Percentiles rank a stretch among this genome's conserved stretches.
Conservation (phyloP, 2,329 filamentous ascomycete species). For the Cladosporium cucumerinum region DNA sequence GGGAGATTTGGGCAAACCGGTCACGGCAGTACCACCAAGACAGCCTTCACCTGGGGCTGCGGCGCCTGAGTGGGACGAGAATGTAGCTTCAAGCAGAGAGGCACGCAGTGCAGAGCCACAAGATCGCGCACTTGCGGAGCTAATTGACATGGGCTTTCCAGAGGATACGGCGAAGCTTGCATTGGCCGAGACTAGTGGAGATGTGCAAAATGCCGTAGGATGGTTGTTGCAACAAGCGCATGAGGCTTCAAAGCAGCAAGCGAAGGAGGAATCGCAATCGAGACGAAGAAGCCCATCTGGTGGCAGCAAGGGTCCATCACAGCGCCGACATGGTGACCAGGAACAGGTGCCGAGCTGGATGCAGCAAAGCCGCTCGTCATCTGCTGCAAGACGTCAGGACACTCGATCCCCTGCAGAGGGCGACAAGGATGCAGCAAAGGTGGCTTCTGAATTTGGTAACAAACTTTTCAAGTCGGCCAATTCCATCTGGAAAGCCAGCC, state of each 20-base stretch:
- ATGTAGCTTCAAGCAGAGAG: neutral
- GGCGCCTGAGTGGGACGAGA: constrained; percentile 15
- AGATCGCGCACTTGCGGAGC: constrained; percentile 77
- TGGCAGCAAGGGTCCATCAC: constrained; percentile 24
- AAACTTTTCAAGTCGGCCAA: constrained; percentile 91
- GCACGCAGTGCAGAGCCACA: constrained; percentile 47
- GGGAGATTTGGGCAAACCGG: constrained; percentile 58
- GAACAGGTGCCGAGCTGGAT: constrained; percentile 59
- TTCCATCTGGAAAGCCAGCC: constrained; percentile 88
- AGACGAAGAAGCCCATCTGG: constrained; percentile 21
- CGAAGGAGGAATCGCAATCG: constrained; percentile 35
- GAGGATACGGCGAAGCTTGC: constrained; percentile 78
- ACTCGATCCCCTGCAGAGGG: constrained; percentile 51
- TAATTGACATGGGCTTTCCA: constrained; percentile 93
- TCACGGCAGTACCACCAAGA: constrained; percentile 44
- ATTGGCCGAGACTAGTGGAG: constrained; percentile 73
- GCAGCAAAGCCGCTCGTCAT: constrained; percentile 51
- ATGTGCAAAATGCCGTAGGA: constrained; percentile 82
- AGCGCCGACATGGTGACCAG: constrained; percentile 34
- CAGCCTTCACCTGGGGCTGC: constrained; percentile 15
- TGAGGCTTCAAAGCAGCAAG: constrained; percentile 71
- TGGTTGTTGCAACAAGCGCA: constrained; percentile 92
- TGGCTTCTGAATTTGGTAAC: constrained; percentile 76
- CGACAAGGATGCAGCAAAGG: constrained; percentile 74
- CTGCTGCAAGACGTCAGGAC: constrained; percentile 49